A percentile compares a stretch with the other conserved stretches of the same genome.
Evolutionary conservation across 306 rosid genomes (phyloP).

Genomic region (Chamaecrista fasciculata): DNA sequence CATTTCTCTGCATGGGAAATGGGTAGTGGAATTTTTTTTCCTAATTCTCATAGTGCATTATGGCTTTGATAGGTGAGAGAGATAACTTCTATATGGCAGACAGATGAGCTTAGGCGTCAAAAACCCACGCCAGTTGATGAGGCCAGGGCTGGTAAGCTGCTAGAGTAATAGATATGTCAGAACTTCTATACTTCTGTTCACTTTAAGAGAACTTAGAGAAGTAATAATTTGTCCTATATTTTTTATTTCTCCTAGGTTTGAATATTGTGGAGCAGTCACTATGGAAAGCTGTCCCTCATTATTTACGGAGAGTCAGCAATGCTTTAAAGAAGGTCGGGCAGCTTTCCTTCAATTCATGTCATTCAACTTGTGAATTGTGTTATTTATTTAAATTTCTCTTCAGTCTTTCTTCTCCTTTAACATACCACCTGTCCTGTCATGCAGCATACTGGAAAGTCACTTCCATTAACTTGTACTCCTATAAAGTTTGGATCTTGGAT

Average conservation of each 20-base stretch:
- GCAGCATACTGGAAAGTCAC: conserved; percentile 93
- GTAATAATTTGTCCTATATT: conserved; percentile 14
- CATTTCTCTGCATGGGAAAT: conserved; percentile 15
- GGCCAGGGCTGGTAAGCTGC: conserved; percentile 82
- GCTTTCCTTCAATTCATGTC: conserved; percentile 29
- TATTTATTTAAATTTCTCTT: background rate
- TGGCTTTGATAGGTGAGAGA: conserved; percentile 74
- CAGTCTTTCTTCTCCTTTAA: background rate
- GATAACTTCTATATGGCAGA: conserved; percentile 96
- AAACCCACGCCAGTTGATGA: conserved; percentile 95
- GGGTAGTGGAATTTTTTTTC: background rate
- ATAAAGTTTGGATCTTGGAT: conserved; percentile 96
- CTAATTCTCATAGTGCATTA: conserved; percentile 22
- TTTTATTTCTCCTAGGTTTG: conserved; percentile 53
- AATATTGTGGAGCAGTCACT: conserved; percentile 97
- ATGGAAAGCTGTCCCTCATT: conserved; percentile 97
- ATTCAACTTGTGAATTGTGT: conserved; percentile 27
- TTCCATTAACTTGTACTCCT: conserved; percentile 91
- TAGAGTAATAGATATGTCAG: conserved; percentile 25
- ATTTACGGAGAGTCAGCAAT: conserved; percentile 89
- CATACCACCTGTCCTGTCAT: background rate
- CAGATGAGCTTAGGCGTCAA: conserved; percentile 92
- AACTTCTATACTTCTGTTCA: conserved; percentile 17
- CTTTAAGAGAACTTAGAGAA: conserved; percentile 9
- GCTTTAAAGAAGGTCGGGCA: conserved; percentile 78